A percentile compares a stretch with the other conserved stretches of the same genome.
Conservation (phyloP, 306 rosid species). For the Fagus sylvatica region DNA sequence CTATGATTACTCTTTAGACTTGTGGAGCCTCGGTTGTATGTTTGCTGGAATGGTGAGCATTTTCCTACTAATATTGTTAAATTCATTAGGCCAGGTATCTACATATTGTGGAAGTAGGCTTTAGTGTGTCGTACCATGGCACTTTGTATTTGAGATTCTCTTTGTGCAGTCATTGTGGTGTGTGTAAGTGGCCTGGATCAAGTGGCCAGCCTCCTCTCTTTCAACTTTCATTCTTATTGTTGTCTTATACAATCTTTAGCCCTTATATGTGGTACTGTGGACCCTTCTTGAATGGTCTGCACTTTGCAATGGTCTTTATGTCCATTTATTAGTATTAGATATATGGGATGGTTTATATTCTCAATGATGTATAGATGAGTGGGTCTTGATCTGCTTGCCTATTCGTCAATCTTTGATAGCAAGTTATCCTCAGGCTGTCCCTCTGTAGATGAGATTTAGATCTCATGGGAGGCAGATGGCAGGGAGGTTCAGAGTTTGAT, state of each 20-base stretch:
- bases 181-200: background rate
- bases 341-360: background rate
- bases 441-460: too few relatives aligned
- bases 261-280: background rate
- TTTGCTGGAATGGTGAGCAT: constrained; percentile 90
- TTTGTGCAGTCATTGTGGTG: background rate
- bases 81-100: background rate
- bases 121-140: background rate
- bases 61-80: background rate
- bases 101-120: background rate
- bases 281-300: constrained; percentile 1
- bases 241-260: too few relatives aligned
- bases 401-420: background rate
- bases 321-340: background rate
- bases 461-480: constrained; percentile 26
- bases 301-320: background rate
- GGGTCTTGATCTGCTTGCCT: constrained; percentile 35
- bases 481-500: constrained; percentile 25
- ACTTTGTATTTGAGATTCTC: background rate
- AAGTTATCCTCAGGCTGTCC: too few relatives aligned
- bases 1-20: constrained; percentile 86
- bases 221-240: background rate
- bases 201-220: background rate
- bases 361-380: constrained; percentile 3
- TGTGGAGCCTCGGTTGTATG: constrained; percentile 99